These are phyloP conservation scores for Scleroderma citrinum DNA, from an alignment of 768 basidiomycete genomes.

Conservation along the genomic window DNA sequence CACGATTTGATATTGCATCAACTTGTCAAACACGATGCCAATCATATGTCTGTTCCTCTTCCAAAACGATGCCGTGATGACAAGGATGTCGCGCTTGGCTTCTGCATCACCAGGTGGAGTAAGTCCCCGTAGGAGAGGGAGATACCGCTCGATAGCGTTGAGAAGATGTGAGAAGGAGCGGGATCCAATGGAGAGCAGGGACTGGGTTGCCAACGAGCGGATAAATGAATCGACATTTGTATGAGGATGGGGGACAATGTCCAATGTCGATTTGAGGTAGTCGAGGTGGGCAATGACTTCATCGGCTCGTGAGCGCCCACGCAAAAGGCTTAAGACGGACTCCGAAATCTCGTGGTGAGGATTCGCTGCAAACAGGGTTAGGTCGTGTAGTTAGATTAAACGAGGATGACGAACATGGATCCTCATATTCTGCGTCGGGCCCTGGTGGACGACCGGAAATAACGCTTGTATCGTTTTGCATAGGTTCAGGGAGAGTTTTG, in stretches of 20 bases:
- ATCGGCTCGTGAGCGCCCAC: slow-evolving; percentile 73
- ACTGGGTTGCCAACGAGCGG: slow-evolving; percentile 80
- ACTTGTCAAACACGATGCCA: slow-evolving; percentile 90
- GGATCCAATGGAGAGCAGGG: slow-evolving; percentile 84
- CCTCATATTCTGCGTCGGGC: slow-evolving; percentile 79
- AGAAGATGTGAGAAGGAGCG: slow-evolving; percentile 97
- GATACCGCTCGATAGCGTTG: slow-evolving; percentile 94
- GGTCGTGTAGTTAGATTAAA: neutral
- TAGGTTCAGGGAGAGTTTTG: slow-evolving; percentile 78
- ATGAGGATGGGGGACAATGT: slow-evolving; percentile 51
- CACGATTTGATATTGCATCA: slow-evolving; percentile 97
- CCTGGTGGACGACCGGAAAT: slow-evolving; percentile 71
- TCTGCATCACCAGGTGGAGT: slow-evolving; percentile 44
- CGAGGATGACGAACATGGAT: slow-evolving; percentile 45
- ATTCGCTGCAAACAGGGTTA: slow-evolving; percentile 41
- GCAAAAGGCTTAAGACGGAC: slow-evolving; percentile 70
- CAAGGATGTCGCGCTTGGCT: slow-evolving; percentile 66
- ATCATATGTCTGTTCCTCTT: slow-evolving; percentile 79
- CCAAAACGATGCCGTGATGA: slow-evolving; percentile 76
- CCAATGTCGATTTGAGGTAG: slow-evolving; percentile 57
- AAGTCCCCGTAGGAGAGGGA: slow-evolving; percentile 64
- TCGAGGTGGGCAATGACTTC: slow-evolving; percentile 77
- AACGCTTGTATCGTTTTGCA: slow-evolving; percentile 61
- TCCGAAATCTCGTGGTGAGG: slow-evolving; percentile 78
- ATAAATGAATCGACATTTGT: slow-evolving; percentile 60